Base-by-base conservation (phyloP, 768 basidiomycete genomes). In the Lactifluus volemus region DNA sequence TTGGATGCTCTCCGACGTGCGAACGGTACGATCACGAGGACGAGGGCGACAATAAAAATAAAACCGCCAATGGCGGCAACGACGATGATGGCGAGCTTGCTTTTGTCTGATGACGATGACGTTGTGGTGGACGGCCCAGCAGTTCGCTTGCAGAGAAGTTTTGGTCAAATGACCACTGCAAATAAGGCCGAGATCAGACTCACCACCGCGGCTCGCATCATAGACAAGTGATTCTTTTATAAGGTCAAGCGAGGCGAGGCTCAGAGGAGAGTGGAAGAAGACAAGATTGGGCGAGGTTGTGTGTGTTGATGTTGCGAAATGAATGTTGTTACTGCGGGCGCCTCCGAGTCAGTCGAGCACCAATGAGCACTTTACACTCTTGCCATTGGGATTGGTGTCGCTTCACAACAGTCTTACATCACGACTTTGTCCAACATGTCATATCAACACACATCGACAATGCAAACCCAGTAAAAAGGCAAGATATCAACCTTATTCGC, bases 321-420 rank as follows among this genome's bases (percentile, higher is more conserved):
- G 32, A 58, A 45, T 30, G 30, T 17, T 58, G 51, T 51, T 19
- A 44, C 30, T 30, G 51, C 42, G 53, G 53, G 59, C 59, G 59
- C 48, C 17, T 49, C 19, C 15, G 7, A 11, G 1, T 19, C 42
- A 3, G 8, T 15, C 34, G 15, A 7, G 17, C 1, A 17, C 9
- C 4, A 12, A 62, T 53, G 55, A 62, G 45, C 52, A 34, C 61
- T 10, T 45, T 63, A 1, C 61, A 63, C 19, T 63, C 61, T 44
- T 65, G 63, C 36, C 63, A 34, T 15, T 64, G 63, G 63, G 62
- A 64, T 14, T 58, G 62, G 55, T 64, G 63, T 10, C 63, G 62
- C 45, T 63, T 53, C 54, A 63, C 63, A 29, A 56, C 55, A 0
- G 54, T 34, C 1, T 19, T 11, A 3, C 63, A 64, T 15, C 19